These are phyloP conservation scores for Bryopsis sp. DNA, from an alignment of 139 green algal species.

Conservation along the genomic window DNA sequence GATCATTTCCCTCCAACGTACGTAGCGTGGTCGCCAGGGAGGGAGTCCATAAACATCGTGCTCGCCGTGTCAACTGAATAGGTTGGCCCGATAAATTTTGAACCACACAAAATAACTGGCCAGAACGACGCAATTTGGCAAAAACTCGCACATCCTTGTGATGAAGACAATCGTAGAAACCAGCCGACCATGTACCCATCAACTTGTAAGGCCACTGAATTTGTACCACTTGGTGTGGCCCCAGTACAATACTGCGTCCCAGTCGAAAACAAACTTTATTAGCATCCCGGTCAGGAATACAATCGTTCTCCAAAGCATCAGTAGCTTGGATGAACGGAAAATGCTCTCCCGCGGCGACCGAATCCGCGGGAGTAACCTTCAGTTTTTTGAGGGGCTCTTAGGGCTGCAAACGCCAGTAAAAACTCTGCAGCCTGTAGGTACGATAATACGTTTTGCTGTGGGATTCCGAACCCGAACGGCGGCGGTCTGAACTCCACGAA, in stretches of 20 bases:
- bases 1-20: not conserved
- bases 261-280: not conserved
- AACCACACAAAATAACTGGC: not conserved
- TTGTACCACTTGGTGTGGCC: not conserved
- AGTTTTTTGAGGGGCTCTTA: not conserved
- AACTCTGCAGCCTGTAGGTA: too few species aligned
- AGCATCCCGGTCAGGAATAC: not conserved
- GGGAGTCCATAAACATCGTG: not conserved
- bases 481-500: too few species aligned
- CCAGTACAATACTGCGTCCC: not conserved
- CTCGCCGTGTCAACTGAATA: not conserved
- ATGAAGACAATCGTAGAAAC: not conserved
- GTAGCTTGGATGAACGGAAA: not conserved
- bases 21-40: too few species aligned
- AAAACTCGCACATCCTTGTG: not conserved
- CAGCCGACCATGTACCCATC: not conserved
- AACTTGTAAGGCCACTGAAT: not conserved
- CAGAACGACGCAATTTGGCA: not conserved
- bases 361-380: not conserved
- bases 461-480: too few species aligned
- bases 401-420: too few species aligned
- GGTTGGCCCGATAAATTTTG: not conserved
- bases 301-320: not conserved
- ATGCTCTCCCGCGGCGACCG: not conserved
- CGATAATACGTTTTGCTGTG: too few species aligned